A percentile compares a stretch with the other conserved stretches of the same genome.
phyloP scores from a whole-genome alignment of 2,329 filamentous ascomycete species.

The Hymenoscyphus scutula region DNA sequence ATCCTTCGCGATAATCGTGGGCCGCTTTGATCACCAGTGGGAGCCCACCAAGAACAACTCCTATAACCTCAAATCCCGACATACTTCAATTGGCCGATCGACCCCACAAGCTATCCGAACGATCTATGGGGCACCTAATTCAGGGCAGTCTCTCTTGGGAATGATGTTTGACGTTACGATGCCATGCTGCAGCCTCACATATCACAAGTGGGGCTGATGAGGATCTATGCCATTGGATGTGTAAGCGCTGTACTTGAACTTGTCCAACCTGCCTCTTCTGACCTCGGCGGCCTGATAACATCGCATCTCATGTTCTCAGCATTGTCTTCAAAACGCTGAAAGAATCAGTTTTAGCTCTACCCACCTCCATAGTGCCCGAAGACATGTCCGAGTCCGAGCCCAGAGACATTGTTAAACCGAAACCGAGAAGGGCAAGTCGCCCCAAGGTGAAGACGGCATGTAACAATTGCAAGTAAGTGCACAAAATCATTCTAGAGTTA shows the following conservation, averaged over 20 bases:
- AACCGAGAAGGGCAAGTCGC: slow-evolving; percentile 29
- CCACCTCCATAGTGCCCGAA: too few species aligned
- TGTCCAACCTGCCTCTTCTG: neutral
- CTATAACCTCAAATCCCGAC: slow-evolving; percentile 28
- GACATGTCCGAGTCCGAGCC: neutral
- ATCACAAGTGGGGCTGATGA: neutral
- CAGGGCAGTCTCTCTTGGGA: neutral
- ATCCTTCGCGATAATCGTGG: slow-evolving; percentile 29
- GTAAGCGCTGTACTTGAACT: neutral
- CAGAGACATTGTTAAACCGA: neutral
- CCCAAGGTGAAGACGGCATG: slow-evolving; percentile 64
- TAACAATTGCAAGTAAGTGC: slow-evolving; percentile 63
- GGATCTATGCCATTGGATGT: neutral
- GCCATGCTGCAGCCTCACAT: neutral
- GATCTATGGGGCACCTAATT: neutral
- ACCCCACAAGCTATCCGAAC: neutral
- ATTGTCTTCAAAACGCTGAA: too few species aligned
- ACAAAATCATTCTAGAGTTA: too few species aligned
- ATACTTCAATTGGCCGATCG: slow-evolving; percentile 10
- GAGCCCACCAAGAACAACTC: slow-evolving; percentile 27
- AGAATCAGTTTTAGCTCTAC: too few species aligned
- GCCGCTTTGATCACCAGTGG: slow-evolving; percentile 27
- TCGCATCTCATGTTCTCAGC: neutral
- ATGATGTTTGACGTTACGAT: neutral
- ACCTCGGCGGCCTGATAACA: neutral